Conservation (phyloP, 1,139 yeast species). For the Williopsis jadinii region DNA sequence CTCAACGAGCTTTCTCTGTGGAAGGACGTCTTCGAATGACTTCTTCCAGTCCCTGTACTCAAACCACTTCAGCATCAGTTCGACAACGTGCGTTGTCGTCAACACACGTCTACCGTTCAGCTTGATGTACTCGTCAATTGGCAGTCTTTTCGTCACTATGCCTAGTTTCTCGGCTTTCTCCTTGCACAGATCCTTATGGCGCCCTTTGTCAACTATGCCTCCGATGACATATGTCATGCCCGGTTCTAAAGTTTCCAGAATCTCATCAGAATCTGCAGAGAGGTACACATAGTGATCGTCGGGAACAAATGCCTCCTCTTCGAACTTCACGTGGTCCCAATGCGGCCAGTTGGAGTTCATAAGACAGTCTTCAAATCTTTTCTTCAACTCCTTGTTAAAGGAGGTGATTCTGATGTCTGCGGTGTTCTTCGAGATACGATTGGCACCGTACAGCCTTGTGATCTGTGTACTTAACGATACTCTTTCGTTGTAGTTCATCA, state of each 20-base stretch:
- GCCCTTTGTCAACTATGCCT: slow-evolving; percentile 93
- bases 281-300: slow-evolving; percentile 50
- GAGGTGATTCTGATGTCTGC: slow-evolving; percentile 58
- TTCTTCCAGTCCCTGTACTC: slow-evolving; percentile 75
- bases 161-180: slow-evolving; percentile 75
- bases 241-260: slow-evolving; percentile 51
- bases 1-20: slow-evolving; percentile 56
- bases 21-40: slow-evolving; percentile 81
- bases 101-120: slow-evolving; percentile 82
- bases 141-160: slow-evolving; percentile 68
- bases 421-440: slow-evolving; percentile 53
- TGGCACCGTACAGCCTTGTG: slow-evolving; percentile 74
- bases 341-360: slow-evolving; percentile 44
- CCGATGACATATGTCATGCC: slow-evolving; percentile 81
- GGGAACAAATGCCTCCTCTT: slow-evolving; percentile 37
- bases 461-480: slow-evolving; percentile 75
- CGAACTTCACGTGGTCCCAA: slow-evolving; percentile 63
- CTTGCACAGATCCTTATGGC: slow-evolving; percentile 77
- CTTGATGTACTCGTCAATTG: slow-evolving; percentile 79
- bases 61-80: slow-evolving; percentile 74
- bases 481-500: slow-evolving; percentile 78
- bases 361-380: slow-evolving; percentile 61
- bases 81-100: slow-evolving; percentile 93
- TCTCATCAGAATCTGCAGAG: slow-evolving; percentile 81
- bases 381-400: slow-evolving; percentile 57